Evolutionary conservation across 768 basidiomycete genomes (phyloP), one percentile per base, ranked within the genome.

Genomic region (Trichaptum fuscoviolaceum): DNA sequence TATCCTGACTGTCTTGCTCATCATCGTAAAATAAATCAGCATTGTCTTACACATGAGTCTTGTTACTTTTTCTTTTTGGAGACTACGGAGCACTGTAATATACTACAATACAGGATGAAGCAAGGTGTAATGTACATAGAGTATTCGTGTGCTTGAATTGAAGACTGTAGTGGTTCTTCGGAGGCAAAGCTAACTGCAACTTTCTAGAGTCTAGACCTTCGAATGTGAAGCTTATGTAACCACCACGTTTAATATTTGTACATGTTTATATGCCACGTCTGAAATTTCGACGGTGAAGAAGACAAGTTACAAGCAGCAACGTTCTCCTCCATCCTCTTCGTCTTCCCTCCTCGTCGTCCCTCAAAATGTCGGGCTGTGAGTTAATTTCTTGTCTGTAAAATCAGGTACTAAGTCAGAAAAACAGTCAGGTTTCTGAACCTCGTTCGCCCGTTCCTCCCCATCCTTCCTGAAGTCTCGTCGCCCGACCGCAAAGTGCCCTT

Each of bases 401-500:
- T 1, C 15, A 18, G 23, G 8, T 68, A 15, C 52, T 68, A 7
- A 63, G n/a, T n/a, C 64, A 17, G 8, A n/a, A 58, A 30, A 30
- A 26, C 72, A 96, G 95, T 96, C 81, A 93, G 95, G 81, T 96
- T 97, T 82, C 84, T 98, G 74, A 96, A 96, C 82, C 93, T 96
- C 75, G 96, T 97, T 81, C 89, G 95, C 78, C 96, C 96, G 66
- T 98, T 99, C 84, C 87, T 98, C 80, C 92, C 94, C 63, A 89
- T 98, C 74, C 84, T 99, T 69, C 96, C 96, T 63, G 96, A 99
- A 81, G 95, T 99, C 67, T 94, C 96, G 69, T 95, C 96, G 62
- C 96, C 96, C 64, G 96, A 98, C 82, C 91, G 95, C 78, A 98
- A 97, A 83, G 96, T 95, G 73, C 93, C 95, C 30, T 98, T 99